phyloP scores from a whole-genome alignment of 2,329 filamentous ascomycete genomes.

The Colletotrichum musicola region DNA sequence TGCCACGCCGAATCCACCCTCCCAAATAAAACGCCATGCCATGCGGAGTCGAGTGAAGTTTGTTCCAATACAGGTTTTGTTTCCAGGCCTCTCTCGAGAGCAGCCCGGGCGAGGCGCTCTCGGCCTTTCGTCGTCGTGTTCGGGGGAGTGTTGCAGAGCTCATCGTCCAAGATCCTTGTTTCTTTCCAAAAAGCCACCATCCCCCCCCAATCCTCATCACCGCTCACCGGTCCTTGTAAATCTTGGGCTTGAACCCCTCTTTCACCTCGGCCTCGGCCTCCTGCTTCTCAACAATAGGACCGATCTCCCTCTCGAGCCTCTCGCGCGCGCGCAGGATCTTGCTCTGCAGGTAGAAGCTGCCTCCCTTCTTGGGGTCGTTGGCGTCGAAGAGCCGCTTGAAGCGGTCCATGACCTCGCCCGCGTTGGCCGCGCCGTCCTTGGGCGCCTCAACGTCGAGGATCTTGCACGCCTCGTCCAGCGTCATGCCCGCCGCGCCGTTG shows the following conservation, averaged over 20 bases:
- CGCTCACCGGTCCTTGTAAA: conserved; percentile 79
- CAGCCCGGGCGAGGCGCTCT: not conserved
- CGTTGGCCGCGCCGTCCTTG: conserved; percentile 79
- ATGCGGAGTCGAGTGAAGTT: conserved; percentile 42
- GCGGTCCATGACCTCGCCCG: conserved; percentile 83
- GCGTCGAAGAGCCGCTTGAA: conserved; percentile 96
- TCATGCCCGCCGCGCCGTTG: conserved; percentile 76
- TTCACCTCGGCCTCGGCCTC: conserved; percentile 82
- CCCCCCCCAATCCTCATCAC: not conserved
- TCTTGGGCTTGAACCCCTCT: conserved; percentile 93
- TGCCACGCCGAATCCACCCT: conserved; percentile 33
- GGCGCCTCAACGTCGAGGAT: conserved; percentile 97
- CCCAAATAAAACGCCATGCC: conserved; percentile 40
- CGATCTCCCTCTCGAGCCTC: conserved; percentile 88
- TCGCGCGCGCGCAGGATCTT: conserved; percentile 94
- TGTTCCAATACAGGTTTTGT: conserved; percentile 35
- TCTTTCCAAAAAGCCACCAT: too few species aligned
- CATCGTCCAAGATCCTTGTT: not conserved
- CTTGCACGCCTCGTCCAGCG: conserved; percentile 95
- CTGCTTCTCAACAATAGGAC: conserved; percentile 76
- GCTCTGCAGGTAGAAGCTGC: conserved; percentile 98
- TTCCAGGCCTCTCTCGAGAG: conserved; percentile 14
- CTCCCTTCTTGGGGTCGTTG: conserved; percentile 95
- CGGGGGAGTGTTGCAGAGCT: not conserved
- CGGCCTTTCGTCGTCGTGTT: conserved; percentile 2